Conservation (phyloP, 2,329 filamentous ascomycete genomes). For the Aspergillus quadrilineatus region DNA sequence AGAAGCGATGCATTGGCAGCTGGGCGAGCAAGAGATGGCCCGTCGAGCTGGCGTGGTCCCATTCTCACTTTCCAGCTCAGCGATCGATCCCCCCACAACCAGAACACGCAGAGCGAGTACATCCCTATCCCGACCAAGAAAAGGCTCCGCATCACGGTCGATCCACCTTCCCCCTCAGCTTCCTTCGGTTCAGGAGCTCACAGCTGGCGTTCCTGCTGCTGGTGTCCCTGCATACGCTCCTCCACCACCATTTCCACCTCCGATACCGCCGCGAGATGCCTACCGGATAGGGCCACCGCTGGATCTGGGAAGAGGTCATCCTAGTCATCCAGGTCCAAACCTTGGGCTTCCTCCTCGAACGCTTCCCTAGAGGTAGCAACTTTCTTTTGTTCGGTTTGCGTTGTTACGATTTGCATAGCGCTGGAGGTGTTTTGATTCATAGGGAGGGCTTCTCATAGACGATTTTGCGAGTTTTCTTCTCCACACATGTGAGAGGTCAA, state of each 20-base stretch:
- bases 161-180: constrained; percentile 35
- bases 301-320: constrained; percentile 31
- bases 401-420: constrained; percentile 43
- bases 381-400: constrained; percentile 17
- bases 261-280: constrained; percentile 36
- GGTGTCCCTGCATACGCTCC: constrained; percentile 47
- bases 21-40: constrained; percentile 93
- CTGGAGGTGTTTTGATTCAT: constrained; percentile 36
- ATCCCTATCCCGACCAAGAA: constrained; percentile 40
- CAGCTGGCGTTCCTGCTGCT: constrained; percentile 47
- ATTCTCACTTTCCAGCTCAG: constrained; percentile 67
- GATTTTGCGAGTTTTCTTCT: constrained; percentile 21
- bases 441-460: constrained; percentile 32
- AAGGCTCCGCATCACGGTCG: constrained; percentile 41
- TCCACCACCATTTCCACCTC: constrained; percentile 32
- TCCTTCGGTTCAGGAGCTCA: constrained; percentile 48
- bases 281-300: constrained; percentile 35
- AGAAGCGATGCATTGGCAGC: constrained; percentile 97
- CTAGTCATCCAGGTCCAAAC: constrained; percentile 32
- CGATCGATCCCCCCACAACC: constrained; percentile 48
- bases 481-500: background rate
- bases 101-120: constrained; percentile 39
- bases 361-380: constrained; percentile 29
- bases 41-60: constrained; percentile 84
- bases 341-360: constrained; percentile 38